A percentile compares a stretch with the other conserved stretches of the same genome.
Conservation (phyloP, 768 basidiomycete species). For the Russula virescens region DNA sequence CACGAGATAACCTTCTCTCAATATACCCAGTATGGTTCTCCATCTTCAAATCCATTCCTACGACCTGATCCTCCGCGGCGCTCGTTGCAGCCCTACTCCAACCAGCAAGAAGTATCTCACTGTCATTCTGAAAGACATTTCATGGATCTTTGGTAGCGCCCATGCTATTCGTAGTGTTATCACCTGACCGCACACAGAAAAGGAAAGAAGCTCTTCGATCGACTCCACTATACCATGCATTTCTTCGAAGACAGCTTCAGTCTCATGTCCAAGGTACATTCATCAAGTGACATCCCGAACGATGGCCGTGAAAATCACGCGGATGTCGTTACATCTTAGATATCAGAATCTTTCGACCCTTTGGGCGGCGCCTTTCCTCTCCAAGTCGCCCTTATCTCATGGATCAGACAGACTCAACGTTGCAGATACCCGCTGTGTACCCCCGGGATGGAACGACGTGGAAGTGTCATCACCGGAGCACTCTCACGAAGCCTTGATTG, state of each 20-base stretch:
- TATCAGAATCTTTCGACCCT: neutral
- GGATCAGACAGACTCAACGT: neutral
- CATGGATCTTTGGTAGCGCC: no score
- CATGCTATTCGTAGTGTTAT: no score
- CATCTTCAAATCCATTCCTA: no score
- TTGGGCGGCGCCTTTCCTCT: neutral
- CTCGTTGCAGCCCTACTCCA: no score
- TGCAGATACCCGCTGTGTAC: neutral
- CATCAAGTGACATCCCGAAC: neutral
- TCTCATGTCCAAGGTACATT: neutral
- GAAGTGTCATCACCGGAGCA: neutral
- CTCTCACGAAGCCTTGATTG: neutral
- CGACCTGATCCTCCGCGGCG: no score
- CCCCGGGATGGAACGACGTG: neutral
- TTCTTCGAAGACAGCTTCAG: neutral
- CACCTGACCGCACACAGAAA: no score
- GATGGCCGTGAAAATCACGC: neutral
- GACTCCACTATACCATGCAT: neutral
- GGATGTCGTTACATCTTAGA: neutral
- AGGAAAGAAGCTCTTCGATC: neutral
- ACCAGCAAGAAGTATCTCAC: no score
- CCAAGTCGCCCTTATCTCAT: neutral
- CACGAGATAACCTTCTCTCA: no score
- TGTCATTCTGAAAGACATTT: no score
- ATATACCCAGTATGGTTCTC: no score